Base-by-base conservation (phyloP, 257 asterid genomes). In the Galeopsis tetrahit region DNA sequence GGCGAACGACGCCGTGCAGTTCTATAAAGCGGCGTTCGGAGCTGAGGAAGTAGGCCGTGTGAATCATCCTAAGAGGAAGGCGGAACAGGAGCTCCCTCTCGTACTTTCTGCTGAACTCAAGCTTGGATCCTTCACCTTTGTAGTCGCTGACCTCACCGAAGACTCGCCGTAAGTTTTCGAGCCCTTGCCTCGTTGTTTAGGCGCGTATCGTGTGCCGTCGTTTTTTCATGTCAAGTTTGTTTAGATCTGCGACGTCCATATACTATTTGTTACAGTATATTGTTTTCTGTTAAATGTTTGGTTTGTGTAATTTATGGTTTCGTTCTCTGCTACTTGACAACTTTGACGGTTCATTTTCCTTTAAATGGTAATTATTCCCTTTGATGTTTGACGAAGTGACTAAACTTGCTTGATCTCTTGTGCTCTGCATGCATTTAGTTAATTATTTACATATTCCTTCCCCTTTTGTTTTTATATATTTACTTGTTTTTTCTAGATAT, bases 11-110 rank as follows among this genome's bases (percentile, higher is more conserved):
- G 97, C 97, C 61, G 89, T 91, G 17, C 68, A 53, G 85, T 91
- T 94, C 82, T 91, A 79, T 86, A 94, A 91, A 83, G 71, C 76
- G 48, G 99, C 97, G 14, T 94, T 94, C 31, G 97, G 97, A 13
- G 96, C 97, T 33, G 96, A 87, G 86, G 99, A 91, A 79, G 79
- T 88, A 36, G 75, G 69, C 77, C 97, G 99, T 68, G 83, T 75
- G 52, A 77, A 59, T 73, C 82, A 87, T 33, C 77, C 91, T 0
- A 91, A 94, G 90, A 83, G 97, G 72, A 91, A 94, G 79, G 99
- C 97, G 7, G 97, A 94, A 5, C 97, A 88, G 82, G 99, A 94
- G 76, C 63, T 36, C 3, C 99, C 96, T 3, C 88, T 87, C 21
- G 65, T 94, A 15, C 79, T 79, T 46, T 83, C 83, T 0, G 92